A percentile compares a stretch with the other conserved stretches of the same genome.
These are phyloP conservation scores for Mycena rebaudengoi DNA, from an alignment of 768 basidiomycete genomes.

Conservation along the genomic window DNA sequence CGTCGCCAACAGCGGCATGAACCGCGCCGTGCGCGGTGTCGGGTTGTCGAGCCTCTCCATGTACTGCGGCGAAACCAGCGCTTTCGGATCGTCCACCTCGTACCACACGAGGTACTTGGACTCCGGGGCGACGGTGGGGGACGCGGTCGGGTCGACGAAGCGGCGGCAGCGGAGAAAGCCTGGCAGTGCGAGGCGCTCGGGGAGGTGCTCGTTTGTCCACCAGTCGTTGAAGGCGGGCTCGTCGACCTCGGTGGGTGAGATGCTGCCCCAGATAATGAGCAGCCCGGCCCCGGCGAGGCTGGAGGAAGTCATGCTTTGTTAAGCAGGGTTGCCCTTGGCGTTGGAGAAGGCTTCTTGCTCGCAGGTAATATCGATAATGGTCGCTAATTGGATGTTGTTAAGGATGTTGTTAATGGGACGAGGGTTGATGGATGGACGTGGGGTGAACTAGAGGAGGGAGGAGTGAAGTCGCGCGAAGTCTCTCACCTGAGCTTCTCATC, in stretches of 20 bases:
- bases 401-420: conserved; percentile 13
- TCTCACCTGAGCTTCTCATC: conserved; percentile 15
- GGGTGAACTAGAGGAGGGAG: conserved; percentile 7
- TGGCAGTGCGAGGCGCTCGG: conserved; percentile 16
- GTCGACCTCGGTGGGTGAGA: conserved; percentile 14
- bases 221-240: conserved; percentile 14
- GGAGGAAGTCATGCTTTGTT: conserved; percentile 14
- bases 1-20: conserved; percentile 12
- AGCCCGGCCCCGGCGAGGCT: conserved; percentile 13
- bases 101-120: conserved; percentile 17
- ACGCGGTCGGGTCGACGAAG: conserved; percentile 6
- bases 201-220: conserved; percentile 19
- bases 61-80: conserved; percentile 16
- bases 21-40: conserved; percentile 15
- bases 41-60: conserved; percentile 19
- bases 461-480: conserved; percentile 8
- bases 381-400: conserved; percentile 13
- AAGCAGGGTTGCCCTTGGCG: no score
- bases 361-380: conserved; percentile 8
- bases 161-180: conserved; percentile 21
- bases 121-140: conserved; percentile 5
- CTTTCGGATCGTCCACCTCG: conserved; percentile 15
- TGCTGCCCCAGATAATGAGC: conserved; percentile 18
- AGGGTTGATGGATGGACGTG: conserved; percentile 13
- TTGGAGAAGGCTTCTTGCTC: neutral